phyloP scores from a whole-genome alignment of 768 basidiomycete species.

The Candolleomyces aberdarensis region DNA sequence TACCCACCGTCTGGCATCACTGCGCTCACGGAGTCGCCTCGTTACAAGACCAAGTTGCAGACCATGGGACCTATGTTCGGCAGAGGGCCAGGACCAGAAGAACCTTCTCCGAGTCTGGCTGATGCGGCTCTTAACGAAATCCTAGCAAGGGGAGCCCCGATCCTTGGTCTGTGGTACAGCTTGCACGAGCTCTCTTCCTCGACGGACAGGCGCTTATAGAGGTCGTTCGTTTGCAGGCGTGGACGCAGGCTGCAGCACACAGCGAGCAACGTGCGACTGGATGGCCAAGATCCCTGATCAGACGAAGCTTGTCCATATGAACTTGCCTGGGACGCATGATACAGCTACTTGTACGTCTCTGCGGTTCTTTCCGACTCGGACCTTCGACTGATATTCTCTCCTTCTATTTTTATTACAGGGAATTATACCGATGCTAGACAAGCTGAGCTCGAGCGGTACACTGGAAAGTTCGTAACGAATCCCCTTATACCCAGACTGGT shows the following conservation, averaged over 20 bases:
- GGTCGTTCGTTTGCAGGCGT: constrained; percentile 20
- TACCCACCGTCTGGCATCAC: too few species aligned
- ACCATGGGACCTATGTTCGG: too few species aligned
- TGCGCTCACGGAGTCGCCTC: too few species aligned
- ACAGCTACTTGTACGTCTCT: constrained; percentile 41
- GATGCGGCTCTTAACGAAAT: constrained; percentile 26
- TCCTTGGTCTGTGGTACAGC: constrained; percentile 21
- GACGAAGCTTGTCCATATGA: constrained; percentile 44
- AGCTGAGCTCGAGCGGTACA: constrained; percentile 39
- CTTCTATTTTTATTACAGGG: constrained; percentile 25
- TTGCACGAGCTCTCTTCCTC: too few species aligned
- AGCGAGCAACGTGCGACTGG: constrained; percentile 38
- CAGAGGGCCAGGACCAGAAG: too few species aligned
- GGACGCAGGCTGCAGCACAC: constrained; percentile 30
- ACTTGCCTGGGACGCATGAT: constrained; percentile 53
- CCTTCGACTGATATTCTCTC: background rate
- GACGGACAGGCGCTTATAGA: background rate
- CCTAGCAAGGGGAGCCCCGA: constrained; percentile 27
- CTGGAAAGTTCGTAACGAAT: constrained; percentile 34
- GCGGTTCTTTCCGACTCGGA: background rate
- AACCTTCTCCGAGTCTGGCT: constrained; percentile 13
- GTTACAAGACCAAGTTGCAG: too few species aligned
- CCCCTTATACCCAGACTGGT: background rate
- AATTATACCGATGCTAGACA: constrained; percentile 42
- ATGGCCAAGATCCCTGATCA: constrained; percentile 42